Evolutionary conservation across 352 stramenopile genomes (phyloP).

Genomic region (Pythium biforme): DNA sequence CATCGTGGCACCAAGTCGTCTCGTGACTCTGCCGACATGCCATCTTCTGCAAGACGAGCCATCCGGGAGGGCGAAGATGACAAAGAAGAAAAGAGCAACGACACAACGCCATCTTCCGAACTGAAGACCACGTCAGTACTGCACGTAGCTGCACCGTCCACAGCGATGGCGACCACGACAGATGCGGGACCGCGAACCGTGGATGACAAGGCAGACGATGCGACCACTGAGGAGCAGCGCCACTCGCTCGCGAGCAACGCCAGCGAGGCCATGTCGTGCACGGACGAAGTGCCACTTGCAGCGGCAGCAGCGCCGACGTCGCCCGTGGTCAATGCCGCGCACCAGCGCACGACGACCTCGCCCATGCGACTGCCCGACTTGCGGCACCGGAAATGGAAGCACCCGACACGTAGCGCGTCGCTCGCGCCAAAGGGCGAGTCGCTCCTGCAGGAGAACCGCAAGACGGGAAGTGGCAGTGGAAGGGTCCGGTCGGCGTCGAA

Average conservation of each 20-base stretch:
- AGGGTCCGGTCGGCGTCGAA: slow-evolving; percentile 13
- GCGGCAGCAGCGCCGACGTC: not conserved
- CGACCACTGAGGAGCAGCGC: not conserved
- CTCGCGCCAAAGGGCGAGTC: slow-evolving; percentile 17
- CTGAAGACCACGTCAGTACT: not conserved
- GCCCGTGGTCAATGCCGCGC: not conserved
- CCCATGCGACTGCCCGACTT: slow-evolving; percentile 18
- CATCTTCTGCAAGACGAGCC: not conserved
- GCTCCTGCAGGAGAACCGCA: slow-evolving; percentile 11
- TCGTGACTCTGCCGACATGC: not conserved
- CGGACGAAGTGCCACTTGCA: slow-evolving; percentile 13
- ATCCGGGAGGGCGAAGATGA: not conserved
- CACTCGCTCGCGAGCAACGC: slow-evolving; percentile 1
- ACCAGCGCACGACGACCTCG: not conserved
- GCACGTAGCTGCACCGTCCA: not conserved
- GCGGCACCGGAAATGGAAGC: slow-evolving; percentile 20
- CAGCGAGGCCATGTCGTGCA: slow-evolving; percentile 13
- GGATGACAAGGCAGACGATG: not conserved
- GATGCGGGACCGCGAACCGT: not conserved
- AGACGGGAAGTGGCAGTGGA: not conserved
- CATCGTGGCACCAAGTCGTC: not conserved
- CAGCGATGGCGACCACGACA: not conserved
- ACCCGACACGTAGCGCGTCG: slow-evolving; percentile 20
- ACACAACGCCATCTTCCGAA: not conserved
- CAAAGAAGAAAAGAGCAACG: slow-evolving; percentile 1